Percentiles rank a stretch among this genome's conserved stretches.
phyloP scores from a whole-genome alignment of 2,329 filamentous ascomycete species.

The Tolypocladium inflatum region DNA sequence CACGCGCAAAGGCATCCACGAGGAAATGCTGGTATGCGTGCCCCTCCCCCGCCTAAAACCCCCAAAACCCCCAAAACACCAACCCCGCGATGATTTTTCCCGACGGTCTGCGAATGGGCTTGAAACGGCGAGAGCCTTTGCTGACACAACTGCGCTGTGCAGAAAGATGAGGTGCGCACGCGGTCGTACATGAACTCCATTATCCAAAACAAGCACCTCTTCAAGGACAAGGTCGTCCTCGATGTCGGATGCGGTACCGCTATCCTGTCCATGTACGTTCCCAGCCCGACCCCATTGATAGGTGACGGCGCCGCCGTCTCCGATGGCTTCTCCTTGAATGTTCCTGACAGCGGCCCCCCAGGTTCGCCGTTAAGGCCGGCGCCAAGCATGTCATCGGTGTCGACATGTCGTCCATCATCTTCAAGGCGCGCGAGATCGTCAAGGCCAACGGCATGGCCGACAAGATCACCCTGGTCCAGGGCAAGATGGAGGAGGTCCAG shows the following conservation, averaged over 20 bases:
- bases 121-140: background rate
- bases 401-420: slow-evolving; percentile 99
- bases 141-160: slow-evolving; percentile 11
- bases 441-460: slow-evolving; percentile 81
- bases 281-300: background rate
- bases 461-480: slow-evolving; percentile 96
- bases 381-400: slow-evolving; percentile 98
- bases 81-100: slow-evolving; percentile 1
- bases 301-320: background rate
- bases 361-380: slow-evolving; percentile 93
- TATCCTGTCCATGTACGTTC: slow-evolving; percentile 93
- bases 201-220: slow-evolving; percentile 91
- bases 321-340: background rate
- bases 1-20: slow-evolving; percentile 66
- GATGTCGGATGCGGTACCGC: slow-evolving; percentile 96
- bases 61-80: background rate
- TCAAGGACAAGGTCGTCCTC: slow-evolving; percentile 76
- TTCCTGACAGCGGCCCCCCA: slow-evolving; percentile 25
- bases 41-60: slow-evolving; percentile 5
- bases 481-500: slow-evolving; percentile 98
- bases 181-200: slow-evolving; percentile 96
- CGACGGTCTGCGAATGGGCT: background rate
- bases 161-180: slow-evolving; percentile 99
- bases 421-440: slow-evolving; percentile 95
- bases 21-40: slow-evolving; percentile 78